These are phyloP conservation scores for Pyrenochaeta sp. DNA, from an alignment of 2,329 filamentous ascomycete species.

Conservation along the genomic window DNA sequence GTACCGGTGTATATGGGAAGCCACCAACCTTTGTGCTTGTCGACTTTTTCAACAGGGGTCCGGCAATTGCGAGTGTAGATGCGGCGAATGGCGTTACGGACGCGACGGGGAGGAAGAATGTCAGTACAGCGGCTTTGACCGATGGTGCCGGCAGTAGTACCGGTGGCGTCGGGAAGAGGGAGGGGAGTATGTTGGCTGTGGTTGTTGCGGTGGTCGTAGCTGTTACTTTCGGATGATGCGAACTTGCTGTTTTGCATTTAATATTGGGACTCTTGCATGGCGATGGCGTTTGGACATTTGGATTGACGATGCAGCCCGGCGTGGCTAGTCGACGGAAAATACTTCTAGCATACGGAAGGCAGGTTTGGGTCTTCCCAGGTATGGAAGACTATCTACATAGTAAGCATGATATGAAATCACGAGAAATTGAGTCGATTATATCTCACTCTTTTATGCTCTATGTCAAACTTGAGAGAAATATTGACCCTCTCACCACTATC, in stretches of 20 bases:
- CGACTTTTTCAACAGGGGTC: conserved; percentile 80
- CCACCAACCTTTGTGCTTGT: conserved; percentile 78
- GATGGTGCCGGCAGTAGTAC: conserved; percentile 18
- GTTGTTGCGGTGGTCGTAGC: conserved; percentile 41
- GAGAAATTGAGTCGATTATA: too few relatives aligned
- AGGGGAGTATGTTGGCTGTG: conserved; percentile 38
- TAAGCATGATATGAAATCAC: too few relatives aligned
- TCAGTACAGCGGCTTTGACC: conserved; percentile 29
- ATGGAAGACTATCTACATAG: background rate
- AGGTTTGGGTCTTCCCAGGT: background rate
- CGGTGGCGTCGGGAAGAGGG: conserved; percentile 22
- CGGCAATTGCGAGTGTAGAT: conserved; percentile 75
- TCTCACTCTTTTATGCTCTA: too few relatives aligned
- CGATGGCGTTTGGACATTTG: conserved; percentile 24
- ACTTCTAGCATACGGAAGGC: background rate
- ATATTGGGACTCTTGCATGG: conserved; percentile 20
- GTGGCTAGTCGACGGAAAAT: background rate
- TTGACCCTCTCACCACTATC: too few relatives aligned
- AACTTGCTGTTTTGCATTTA: background rate
- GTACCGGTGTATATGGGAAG: conserved; percentile 68
- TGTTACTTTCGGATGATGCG: conserved; percentile 36
- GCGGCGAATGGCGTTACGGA: conserved; percentile 68
- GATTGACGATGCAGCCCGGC: background rate
- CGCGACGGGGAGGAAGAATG: conserved; percentile 33
- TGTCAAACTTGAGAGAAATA: too few relatives aligned